phyloP scores from a whole-genome alignment of 768 basidiomycete species.

The Amanita polypyramis region DNA sequence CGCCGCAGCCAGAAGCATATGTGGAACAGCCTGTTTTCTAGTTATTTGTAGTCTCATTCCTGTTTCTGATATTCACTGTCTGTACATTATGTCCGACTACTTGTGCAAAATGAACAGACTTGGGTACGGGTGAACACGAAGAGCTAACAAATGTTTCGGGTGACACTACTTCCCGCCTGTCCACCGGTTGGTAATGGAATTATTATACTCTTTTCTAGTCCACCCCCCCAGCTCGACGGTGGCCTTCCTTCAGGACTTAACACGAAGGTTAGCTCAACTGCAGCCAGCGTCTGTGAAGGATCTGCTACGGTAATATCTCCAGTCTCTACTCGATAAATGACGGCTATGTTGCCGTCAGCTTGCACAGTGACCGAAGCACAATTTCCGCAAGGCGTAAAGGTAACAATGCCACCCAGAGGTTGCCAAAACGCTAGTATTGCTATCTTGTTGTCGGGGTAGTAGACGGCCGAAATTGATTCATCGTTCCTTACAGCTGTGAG shows the following conservation, averaged over 20 bases:
- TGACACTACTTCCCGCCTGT: constrained; percentile 38
- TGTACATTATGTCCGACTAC: neutral
- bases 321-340: constrained; percentile 31
- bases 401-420: constrained; percentile 29
- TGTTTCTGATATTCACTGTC: neutral
- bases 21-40: constrained; percentile 51
- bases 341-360: constrained; percentile 29
- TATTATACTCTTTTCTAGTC: constrained; percentile 17
- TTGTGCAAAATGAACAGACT: neutral
- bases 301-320: constrained; percentile 49
- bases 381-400: constrained; percentile 18
- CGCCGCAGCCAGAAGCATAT: constrained; percentile 31
- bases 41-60: constrained; percentile 15
- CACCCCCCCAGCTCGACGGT: constrained; percentile 18
- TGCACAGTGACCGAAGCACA: constrained; percentile 21
- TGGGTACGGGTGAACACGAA: neutral
- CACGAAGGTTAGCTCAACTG: constrained; percentile 26
- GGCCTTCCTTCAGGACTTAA: constrained; percentile 14
- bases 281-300: constrained; percentile 44
- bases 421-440: constrained; percentile 53
- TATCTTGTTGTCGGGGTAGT: constrained; percentile 29
- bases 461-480: constrained; percentile 35
- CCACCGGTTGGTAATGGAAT: constrained; percentile 39
- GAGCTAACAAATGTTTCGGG: constrained; percentile 4
- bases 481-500: constrained; percentile 37